Evolutionary conservation across 495 filamentous ascomycete species (phyloP), one percentile per base, ranked within the genome.

Genomic region (Penicillium roqueforti): DNA sequence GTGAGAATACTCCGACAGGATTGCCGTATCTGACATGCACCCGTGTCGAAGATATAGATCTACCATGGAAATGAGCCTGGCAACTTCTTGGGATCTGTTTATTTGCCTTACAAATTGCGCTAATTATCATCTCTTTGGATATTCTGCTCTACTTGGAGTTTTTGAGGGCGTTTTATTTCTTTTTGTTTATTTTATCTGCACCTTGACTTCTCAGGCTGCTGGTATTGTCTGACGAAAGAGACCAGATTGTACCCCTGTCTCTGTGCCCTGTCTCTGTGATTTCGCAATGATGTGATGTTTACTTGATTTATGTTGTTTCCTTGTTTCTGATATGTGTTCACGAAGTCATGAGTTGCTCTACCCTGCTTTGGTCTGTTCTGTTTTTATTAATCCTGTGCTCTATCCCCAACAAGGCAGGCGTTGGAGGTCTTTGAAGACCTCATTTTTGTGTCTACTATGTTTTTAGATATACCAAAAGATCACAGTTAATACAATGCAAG

Each of bases 21-120:
- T 52, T 87, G 39, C 83, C 80, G 3, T 95, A 95, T 76, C 69
- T 96, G 62, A 90, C 88, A 1, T 96, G 91, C 69, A 87, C 85
- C 44, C 80, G 78, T 58, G 79, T 96, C 9, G 83, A 85, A 60
- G 87, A 89, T 60, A 73, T 78, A 42, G 91, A 96, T 71, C 79
- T 88, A 51, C 88, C 88, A n/a, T 93, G 90, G 89, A 58, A 73
- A 67, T 63, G 69, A 81, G 51, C 26, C 7, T 13, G 41, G 38
- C 31, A 10, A 20, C 13, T 19, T 38, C 9, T 46, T 41, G 34
- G 9, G 41, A 7, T 29, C 29, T 13, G 0, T 41, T 11, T 41
- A 22, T 36, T 16, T 11, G 19, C 9, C 20, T 41, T 39, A 19
- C 38, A 13, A 1, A 22, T 6, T 23, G 38, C 2, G 8, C 16